These are phyloP conservation scores for Styphnolobium japonicum DNA, from an alignment of 306 rosid species.

Conservation along the genomic window DNA sequence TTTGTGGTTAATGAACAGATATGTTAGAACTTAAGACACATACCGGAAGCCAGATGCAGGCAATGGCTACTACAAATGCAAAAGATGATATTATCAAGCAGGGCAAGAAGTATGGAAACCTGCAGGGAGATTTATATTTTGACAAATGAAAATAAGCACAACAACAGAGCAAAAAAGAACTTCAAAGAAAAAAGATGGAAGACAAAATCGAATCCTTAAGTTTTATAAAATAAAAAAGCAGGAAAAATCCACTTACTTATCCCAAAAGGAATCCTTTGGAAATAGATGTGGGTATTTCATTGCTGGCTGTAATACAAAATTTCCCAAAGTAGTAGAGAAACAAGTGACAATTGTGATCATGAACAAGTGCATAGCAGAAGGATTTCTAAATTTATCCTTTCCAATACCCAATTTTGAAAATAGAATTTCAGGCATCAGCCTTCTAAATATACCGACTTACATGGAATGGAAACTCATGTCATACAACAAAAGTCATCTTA, in stretches of 20 bases:
- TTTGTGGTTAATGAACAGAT: not conserved
- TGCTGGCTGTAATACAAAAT: slow-evolving; percentile 56
- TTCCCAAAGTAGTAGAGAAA: slow-evolving; percentile 9
- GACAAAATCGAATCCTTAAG: not conserved
- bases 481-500: not conserved
- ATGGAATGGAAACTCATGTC: not conserved
- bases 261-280: slow-evolving; percentile 64
- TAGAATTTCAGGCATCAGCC: not conserved
- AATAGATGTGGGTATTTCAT: slow-evolving; percentile 68
- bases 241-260: slow-evolving; percentile 50
- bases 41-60: slow-evolving; percentile 52
- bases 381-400: too few relatives aligned
- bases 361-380: not conserved
- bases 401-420: not conserved
- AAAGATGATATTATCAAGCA: slow-evolving; percentile 33
- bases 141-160: slow-evolving; percentile 2
- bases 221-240: not conserved
- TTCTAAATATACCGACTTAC: not conserved
- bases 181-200: not conserved
- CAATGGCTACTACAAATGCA: slow-evolving; percentile 29
- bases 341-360: not conserved
- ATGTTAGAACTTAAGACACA: not conserved
- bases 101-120: slow-evolving; percentile 49
- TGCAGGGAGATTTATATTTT: slow-evolving; percentile 9
- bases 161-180: not conserved